Percentiles rank a stretch among this genome's conserved stretches.
These are phyloP conservation scores for Cyberlindnera sargentensis DNA, from an alignment of 805 yeast genomes.

Conservation along the genomic window DNA sequence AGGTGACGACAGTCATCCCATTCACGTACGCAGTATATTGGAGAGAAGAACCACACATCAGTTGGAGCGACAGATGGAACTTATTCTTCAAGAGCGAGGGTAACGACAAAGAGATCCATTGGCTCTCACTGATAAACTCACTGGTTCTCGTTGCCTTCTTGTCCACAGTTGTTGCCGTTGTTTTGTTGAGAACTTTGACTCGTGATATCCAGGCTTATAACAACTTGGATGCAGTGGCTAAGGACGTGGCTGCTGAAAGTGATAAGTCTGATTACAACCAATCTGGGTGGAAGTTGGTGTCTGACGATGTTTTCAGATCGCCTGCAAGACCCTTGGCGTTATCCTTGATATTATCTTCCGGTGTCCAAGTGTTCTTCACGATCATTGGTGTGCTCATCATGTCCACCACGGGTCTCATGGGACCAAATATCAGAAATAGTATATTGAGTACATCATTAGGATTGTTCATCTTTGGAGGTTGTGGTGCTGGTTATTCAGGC, in stretches of 20 bases:
- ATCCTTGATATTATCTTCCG: slow-evolving; percentile 59
- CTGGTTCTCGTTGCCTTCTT: slow-evolving; percentile 55
- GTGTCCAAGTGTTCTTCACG: slow-evolving; percentile 65
- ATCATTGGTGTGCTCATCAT: slow-evolving; percentile 52
- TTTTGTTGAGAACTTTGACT: slow-evolving; percentile 48
- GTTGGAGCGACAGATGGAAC: slow-evolving; percentile 68
- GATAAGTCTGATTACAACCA: slow-evolving; percentile 23
- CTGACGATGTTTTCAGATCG: slow-evolving; percentile 44
- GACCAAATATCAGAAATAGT: slow-evolving; percentile 64
- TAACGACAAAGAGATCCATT: slow-evolving; percentile 51
- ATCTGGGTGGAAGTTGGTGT: slow-evolving; percentile 48
- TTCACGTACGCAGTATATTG: slow-evolving; percentile 84
- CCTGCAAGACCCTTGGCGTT: slow-evolving; percentile 45
- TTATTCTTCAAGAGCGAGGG: slow-evolving; percentile 54
- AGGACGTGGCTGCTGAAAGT: slow-evolving; percentile 19
- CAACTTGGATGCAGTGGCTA: slow-evolving; percentile 21
- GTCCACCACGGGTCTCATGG: slow-evolving; percentile 50
- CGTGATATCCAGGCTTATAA: slow-evolving; percentile 38
- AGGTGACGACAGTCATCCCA: slow-evolving; percentile 45
- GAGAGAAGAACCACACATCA: slow-evolving; percentile 68
- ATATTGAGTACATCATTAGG: slow-evolving; percentile 53
- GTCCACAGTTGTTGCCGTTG: slow-evolving; percentile 57
- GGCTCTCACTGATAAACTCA: slow-evolving; percentile 73
- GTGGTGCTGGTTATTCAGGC: slow-evolving; percentile 68
- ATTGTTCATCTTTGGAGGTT: slow-evolving; percentile 62